A percentile compares a stretch with the other conserved stretches of the same genome.
Conservation (phyloP, 2,329 filamentous ascomycete genomes). For the Xylariaceae sp. region DNA sequence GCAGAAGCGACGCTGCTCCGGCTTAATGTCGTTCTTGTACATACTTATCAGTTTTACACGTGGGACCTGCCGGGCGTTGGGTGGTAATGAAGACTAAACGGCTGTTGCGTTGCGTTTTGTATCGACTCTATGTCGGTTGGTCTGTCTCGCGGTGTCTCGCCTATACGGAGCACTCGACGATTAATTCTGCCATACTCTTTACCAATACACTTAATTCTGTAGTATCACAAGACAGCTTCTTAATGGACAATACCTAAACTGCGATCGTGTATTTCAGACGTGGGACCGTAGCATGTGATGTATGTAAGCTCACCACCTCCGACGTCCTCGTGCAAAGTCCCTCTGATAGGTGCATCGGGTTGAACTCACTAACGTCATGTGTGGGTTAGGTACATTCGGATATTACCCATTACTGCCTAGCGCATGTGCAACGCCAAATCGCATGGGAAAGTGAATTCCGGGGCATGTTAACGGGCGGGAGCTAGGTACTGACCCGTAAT, state of each 20-base stretch:
- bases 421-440: not conserved
- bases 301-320: too few species aligned
- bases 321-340: too few species aligned
- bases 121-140: not conserved
- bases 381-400: too few species aligned
- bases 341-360: too few species aligned
- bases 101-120: constrained; percentile 2
- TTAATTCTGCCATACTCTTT: not conserved
- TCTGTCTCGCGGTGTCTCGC: not conserved
- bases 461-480: too few species aligned
- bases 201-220: not conserved
- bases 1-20: not conserved
- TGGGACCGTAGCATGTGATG: not conserved
- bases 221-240: not conserved
- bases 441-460: not conserved
- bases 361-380: too few species aligned
- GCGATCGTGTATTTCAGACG: not conserved
- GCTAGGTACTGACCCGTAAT: too few species aligned
- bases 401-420: not conserved
- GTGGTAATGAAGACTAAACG: constrained; percentile 10
- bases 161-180: not conserved
- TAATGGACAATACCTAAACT: too few species aligned
- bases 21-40: constrained; percentile 7
- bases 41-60: constrained; percentile 5
- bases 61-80: constrained; percentile 4